phyloP scores from a whole-genome alignment of 495 filamentous ascomycete genomes.

The Neurospora sp. region DNA sequence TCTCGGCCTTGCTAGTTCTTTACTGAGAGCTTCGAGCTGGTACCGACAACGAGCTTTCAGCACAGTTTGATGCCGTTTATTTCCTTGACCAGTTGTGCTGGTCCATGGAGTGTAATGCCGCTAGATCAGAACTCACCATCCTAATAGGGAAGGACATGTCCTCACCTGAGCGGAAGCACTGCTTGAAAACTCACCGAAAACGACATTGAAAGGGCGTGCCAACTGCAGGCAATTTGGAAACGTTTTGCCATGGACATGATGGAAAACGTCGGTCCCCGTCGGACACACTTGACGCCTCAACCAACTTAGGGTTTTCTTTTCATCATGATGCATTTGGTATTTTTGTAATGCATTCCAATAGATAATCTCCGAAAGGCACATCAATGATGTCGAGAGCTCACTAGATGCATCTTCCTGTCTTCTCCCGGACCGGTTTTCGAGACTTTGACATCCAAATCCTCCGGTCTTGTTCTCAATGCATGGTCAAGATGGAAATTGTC shows the following conservation, averaged over 20 bases:
- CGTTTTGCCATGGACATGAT: background rate
- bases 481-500: background rate
- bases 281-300: background rate
- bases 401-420: background rate
- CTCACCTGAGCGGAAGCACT: background rate
- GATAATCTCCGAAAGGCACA: background rate
- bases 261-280: background rate
- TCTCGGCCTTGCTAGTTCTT: background rate
- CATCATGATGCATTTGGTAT: background rate
- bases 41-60: background rate
- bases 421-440: background rate
- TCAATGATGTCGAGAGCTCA: background rate
- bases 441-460: background rate
- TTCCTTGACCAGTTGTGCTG: background rate
- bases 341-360: background rate
- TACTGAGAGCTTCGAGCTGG: background rate
- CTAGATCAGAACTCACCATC: no score
- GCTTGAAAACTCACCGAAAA: background rate
- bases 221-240: background rate
- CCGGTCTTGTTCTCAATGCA: background rate
- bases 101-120: background rate
- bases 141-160: no score
- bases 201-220: background rate
- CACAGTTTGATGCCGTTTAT: background rate
- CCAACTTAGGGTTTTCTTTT: background rate